Conservation (phyloP, 2,329 filamentous ascomycete genomes). For the Aspergillus fijiensis region DNA sequence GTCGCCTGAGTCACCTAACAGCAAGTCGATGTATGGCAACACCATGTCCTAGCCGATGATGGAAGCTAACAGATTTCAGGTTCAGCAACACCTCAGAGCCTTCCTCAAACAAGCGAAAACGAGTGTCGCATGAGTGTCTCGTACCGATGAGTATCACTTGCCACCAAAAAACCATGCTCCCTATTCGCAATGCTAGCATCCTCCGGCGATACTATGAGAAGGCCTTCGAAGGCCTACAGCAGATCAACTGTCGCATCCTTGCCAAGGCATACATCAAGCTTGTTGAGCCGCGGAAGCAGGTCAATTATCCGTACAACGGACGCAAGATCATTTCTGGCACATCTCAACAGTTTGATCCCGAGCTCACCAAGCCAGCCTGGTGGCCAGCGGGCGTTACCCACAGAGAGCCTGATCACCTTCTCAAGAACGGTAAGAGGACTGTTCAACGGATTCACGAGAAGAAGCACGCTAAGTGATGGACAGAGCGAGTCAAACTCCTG, state of each 20-base stretch:
- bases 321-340: slow-evolving; percentile 31
- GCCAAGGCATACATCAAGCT: slow-evolving; percentile 39
- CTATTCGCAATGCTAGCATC: slow-evolving; percentile 24
- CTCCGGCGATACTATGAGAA: slow-evolving; percentile 35
- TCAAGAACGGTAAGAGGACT: slow-evolving; percentile 28
- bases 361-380: slow-evolving; percentile 36
- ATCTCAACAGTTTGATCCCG: slow-evolving; percentile 33
- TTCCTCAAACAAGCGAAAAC: slow-evolving; percentile 17
- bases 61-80: neutral
- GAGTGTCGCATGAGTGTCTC: slow-evolving; percentile 21
- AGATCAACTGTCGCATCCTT: slow-evolving; percentile 37
- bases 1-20: slow-evolving; percentile 18
- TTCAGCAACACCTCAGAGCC: slow-evolving; percentile 10
- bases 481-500: slow-evolving; percentile 32
- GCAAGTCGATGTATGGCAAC: slow-evolving; percentile 10
- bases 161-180: slow-evolving; percentile 26
- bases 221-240: slow-evolving; percentile 34
- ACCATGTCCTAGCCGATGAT: neutral
- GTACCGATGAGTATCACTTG: slow-evolving; percentile 25
- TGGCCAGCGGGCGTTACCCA: slow-evolving; percentile 36
- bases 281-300: slow-evolving; percentile 39
- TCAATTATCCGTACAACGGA: slow-evolving; percentile 39
- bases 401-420: slow-evolving; percentile 35
- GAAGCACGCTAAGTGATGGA: neutral
- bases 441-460: neutral